Evolutionary conservation across 139 green algal genomes (phyloP).

Genomic region (Chlamydomonas eustigma): DNA sequence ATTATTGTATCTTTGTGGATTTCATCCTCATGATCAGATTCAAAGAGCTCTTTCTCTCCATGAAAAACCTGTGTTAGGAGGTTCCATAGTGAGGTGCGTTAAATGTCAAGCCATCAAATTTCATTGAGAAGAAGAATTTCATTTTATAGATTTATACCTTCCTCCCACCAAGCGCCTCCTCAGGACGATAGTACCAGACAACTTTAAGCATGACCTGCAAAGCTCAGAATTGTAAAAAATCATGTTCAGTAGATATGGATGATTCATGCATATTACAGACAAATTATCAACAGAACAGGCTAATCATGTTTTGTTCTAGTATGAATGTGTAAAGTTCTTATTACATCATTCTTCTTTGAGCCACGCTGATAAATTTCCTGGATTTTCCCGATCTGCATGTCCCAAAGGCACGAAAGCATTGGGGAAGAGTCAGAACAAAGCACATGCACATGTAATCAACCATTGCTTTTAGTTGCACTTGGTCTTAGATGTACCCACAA

Average conservation of each 20-base stretch:
- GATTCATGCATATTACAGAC: too few relatives aligned
- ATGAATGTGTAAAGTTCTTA: neutral
- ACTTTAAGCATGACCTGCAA: slow-evolving; percentile 23
- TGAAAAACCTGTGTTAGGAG: slow-evolving; percentile 72
- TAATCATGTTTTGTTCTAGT: too few relatives aligned
- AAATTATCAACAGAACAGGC: too few relatives aligned
- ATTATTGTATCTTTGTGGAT: slow-evolving; percentile 44
- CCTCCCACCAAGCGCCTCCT: slow-evolving; percentile 65
- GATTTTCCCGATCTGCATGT: slow-evolving; percentile 18
- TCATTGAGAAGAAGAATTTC: too few relatives aligned
- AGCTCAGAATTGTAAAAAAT: neutral
- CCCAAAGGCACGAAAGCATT: too few relatives aligned
- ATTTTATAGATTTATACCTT: slow-evolving; percentile 57
- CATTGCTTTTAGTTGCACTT: too few relatives aligned
- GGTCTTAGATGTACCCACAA: neutral
- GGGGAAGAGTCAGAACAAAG: too few relatives aligned
- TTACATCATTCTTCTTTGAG: neutral
- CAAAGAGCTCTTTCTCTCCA: slow-evolving; percentile 75
- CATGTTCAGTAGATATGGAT: neutral
- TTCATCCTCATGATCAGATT: slow-evolving; percentile 59
- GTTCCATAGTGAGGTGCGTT: too few relatives aligned
- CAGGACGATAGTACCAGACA: slow-evolving; percentile 79
- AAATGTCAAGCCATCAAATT: too few relatives aligned
- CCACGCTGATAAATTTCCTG: slow-evolving; percentile 1
- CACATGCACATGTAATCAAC: too few relatives aligned